phyloP scores from a whole-genome alignment of 495 filamentous ascomycete genomes.

The Collariella sp. region DNA sequence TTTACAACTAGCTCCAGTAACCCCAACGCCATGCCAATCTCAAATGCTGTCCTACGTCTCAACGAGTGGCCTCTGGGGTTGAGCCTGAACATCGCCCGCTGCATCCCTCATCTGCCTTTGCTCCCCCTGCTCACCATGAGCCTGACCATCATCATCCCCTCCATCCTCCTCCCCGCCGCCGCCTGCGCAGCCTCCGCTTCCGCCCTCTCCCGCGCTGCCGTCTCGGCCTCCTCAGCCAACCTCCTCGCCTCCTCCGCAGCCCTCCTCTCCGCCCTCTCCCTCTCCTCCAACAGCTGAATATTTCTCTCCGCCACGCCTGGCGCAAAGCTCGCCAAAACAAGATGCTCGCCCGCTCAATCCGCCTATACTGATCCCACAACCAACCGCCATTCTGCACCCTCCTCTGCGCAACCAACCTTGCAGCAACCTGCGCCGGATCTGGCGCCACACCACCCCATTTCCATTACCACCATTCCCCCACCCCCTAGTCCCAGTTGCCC shows the following conservation, averaged over 20 bases:
- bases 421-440: constrained; percentile 46
- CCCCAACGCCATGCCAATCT: neutral
- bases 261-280: constrained; percentile 44
- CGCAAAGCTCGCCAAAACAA: constrained; percentile 78
- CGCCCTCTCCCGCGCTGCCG: constrained; percentile 11
- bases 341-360: constrained; percentile 64
- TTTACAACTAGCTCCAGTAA: neutral
- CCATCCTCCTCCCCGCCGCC: neutral
- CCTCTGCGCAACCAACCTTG: constrained; percentile 45
- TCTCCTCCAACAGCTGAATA: constrained; percentile 59
- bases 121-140: neutral
- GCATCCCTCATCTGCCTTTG: too few species aligned
- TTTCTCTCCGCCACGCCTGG: constrained; percentile 81
- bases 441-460: too few species aligned
- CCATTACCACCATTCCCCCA: neutral
- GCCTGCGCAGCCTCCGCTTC: constrained; percentile 5
- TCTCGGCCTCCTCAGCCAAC: constrained; percentile 21
- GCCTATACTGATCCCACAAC: constrained; percentile 49
- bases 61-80: constrained; percentile 2
- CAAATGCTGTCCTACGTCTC: neutral
- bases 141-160: neutral
- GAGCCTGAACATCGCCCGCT: neutral
- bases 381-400: constrained; percentile 42
- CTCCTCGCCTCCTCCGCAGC: constrained; percentile 42
- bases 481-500: too few species aligned